Evolutionary conservation across 495 filamentous ascomycete genomes (phyloP), one percentile per base, ranked within the genome.

Genomic region (Neurospora sp.): DNA sequence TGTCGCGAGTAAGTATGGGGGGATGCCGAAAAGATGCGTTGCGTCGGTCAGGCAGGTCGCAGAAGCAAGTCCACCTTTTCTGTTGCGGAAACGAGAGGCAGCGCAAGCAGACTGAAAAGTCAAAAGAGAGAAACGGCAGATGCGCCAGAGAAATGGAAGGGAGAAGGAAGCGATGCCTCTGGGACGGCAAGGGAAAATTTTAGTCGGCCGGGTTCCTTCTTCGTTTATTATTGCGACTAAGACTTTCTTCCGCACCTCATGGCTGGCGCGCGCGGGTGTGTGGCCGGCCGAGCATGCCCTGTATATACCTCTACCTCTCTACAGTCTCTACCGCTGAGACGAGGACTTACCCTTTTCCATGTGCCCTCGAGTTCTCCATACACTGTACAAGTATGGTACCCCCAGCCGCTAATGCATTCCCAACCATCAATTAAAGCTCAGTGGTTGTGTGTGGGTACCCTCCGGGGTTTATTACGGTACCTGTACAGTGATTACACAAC

Each of bases 391-490:
- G 27, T 31, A 31, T 27, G 45, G 48, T 59, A 27, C 10, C 48
- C 40, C 70, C 73, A 74, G 72, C 73, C 71, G 72, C 78, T 79
- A 76, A 73, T 76, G 75, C 73, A 74, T 72, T 76, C 72, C 70
- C 77, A 53, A 74, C 71, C 68, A 69, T 71, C 74, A 71, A 75
- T 75, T 70, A 70, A 72, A 42, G 39, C 40, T 61, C 45, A 72
- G 20, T 6, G 38, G 38, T 18, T 42, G 38, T 70, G 42, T 74
- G 73, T 59, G 70, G 45, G 73, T 53, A 71, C 53, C 53, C 53
- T 61, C 53, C 4, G 20, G 20, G 48, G 45, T 27, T 27, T 22
- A 31, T 59, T 65, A 65, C 53, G 53, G 53, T 35, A 65, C 53
- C 22, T 31, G 14, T 65, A 65, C 53, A 65, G 53, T 65, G 53